Evolutionary conservation across 2,329 filamentous ascomycete species (phyloP), one percentile per base, ranked within the genome.

Genomic region (Pseudocercospora cruenta): DNA sequence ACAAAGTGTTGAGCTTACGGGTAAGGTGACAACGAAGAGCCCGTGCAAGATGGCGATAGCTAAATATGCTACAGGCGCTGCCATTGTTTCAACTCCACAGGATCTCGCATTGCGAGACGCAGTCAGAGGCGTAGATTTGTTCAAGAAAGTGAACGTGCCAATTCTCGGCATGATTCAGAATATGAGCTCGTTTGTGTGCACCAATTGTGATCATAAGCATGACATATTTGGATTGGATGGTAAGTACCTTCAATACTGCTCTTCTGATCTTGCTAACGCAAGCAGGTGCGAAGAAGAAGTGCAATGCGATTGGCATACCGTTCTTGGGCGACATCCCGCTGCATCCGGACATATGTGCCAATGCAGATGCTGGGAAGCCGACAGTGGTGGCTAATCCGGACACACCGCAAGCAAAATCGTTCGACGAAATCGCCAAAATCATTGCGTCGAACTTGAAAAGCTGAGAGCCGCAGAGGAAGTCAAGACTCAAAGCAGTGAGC

Each of bases 21-120:
- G 82, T 66, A 24, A 58, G 55, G 9, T 3, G 19, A 45, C 14
- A 14, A 36, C 14, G 53, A 26, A 21, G 10, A 8, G 26, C 31
- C 4, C 7, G 54, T n/a, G 28, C 24, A 31, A 61, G 21, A 62
- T 26, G 26, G 10, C 9, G 26, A 4, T 4, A 57, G 53, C 53
- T 33, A 19, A 28, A 57, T 26, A 10, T n/a, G 54, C 28, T 43
- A 4, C 60, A 91, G 89, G 91, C 19, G 90, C 92, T 0, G 83
- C 98, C 16, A 92, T 99, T 39, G 89, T 99, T 1, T 95, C 93
- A 0, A 99, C 95, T 0, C 95, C 95, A 2, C 95, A 99, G 78
- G 93, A 96, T 60, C 87, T 99, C 28, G 93, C 94, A 1, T 87
- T 97, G 1, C 93, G 94, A 72, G 95, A 99, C 75, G 94, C 95